These are phyloP conservation scores for Petunia hybrid DNA, from an alignment of 305 asterid genomes.

Conservation along the genomic window DNA sequence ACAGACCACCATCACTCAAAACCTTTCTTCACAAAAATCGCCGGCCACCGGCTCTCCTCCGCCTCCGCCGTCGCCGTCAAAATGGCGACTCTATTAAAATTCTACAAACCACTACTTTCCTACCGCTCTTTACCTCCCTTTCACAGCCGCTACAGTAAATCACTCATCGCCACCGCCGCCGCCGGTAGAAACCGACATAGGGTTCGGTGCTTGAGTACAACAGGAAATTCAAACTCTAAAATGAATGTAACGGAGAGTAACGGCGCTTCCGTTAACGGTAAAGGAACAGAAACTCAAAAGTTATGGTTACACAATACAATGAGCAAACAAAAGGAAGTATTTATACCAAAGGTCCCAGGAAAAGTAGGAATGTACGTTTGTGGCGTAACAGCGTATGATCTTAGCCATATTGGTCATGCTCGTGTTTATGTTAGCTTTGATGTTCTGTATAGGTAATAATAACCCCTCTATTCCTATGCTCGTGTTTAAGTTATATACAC, in stretches of 20 bases:
- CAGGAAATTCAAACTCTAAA: not conserved
- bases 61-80: not conserved
- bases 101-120: constrained; percentile 5
- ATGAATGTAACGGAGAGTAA: not conserved
- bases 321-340: constrained; percentile 79
- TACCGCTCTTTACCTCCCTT: not conserved
- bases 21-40: not conserved
- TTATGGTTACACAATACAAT: constrained; percentile 88
- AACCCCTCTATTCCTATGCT: not conserved
- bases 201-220: constrained; percentile 25
- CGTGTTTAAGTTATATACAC: not conserved
- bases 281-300: constrained; percentile 1
- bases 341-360: constrained; percentile 78
- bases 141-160: not conserved
- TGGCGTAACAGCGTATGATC: constrained; percentile 96
- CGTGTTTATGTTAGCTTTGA: constrained; percentile 95
- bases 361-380: constrained; percentile 97
- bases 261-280: not conserved
- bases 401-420: constrained; percentile 98
- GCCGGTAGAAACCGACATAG: constrained; percentile 4
- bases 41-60: constrained; percentile 8
- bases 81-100: constrained; percentile 27
- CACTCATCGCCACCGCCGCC: not conserved
- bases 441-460: constrained; percentile 71
- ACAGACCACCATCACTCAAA: not conserved